phyloP scores from a whole-genome alignment of 495 filamentous ascomycete species.

The Parathielavia appendiculata region DNA sequence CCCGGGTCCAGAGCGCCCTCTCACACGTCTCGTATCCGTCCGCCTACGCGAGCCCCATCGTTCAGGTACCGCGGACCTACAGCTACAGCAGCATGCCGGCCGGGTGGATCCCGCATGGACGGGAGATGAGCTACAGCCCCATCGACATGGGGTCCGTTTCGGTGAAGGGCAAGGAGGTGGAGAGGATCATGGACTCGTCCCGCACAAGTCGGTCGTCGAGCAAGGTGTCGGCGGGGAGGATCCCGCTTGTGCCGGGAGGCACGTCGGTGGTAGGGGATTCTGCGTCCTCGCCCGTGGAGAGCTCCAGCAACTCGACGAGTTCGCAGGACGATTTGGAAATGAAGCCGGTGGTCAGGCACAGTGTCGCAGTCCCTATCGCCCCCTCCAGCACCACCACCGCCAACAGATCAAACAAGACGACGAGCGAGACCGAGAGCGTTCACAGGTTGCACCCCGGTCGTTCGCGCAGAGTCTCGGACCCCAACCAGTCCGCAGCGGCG shows the following conservation, averaged over 20 bases:
- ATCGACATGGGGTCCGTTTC: slow-evolving; percentile 16
- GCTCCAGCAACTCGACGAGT: slow-evolving; percentile 33
- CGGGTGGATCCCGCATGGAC: slow-evolving; percentile 23
- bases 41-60: slow-evolving; percentile 37
- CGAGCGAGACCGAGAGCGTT: slow-evolving; percentile 20
- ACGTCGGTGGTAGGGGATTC: slow-evolving; percentile 10
- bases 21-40: slow-evolving; percentile 42
- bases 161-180: slow-evolving; percentile 35
- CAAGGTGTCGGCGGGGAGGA: slow-evolving; percentile 21
- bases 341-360: slow-evolving; percentile 21
- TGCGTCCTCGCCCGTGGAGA: slow-evolving; percentile 21
- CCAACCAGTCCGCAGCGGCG: slow-evolving; percentile 3
- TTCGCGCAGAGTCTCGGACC: slow-evolving; percentile 29
- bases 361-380: background rate
- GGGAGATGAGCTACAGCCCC: slow-evolving; percentile 23
- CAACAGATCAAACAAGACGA: slow-evolving; percentile 7
- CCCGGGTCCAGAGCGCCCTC: slow-evolving; percentile 41
- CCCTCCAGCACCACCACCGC: background rate
- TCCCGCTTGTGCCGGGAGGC: slow-evolving; percentile 6
- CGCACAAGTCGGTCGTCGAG: slow-evolving; percentile 30
- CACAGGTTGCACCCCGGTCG: slow-evolving; percentile 32
- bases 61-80: slow-evolving; percentile 39
- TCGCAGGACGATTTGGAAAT: slow-evolving; percentile 38
- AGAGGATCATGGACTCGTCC: slow-evolving; percentile 25
- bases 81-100: slow-evolving; percentile 38